These are phyloP conservation scores for Kazachstania africana DNA, from an alignment of 805 yeast species.

Conservation along the genomic window DNA sequence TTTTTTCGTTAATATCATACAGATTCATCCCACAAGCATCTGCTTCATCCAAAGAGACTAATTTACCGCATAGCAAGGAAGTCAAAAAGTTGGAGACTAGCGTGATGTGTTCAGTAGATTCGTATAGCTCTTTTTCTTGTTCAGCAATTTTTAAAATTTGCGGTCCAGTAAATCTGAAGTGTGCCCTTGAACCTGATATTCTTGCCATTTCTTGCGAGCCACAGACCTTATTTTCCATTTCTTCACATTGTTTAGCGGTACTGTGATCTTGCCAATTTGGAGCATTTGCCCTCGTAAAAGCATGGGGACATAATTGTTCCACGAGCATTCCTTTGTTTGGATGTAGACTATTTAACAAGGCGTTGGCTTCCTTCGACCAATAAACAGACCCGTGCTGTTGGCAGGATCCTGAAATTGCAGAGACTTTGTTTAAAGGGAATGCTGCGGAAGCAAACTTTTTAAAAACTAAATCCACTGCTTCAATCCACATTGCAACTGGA, in stretches of 20 bases:
- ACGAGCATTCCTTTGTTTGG: conserved; percentile 27
- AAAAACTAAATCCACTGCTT: conserved; percentile 60
- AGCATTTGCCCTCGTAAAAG: conserved; percentile 52
- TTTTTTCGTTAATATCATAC: conserved; percentile 51
- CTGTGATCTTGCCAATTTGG: conserved; percentile 97
- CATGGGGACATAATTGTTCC: conserved; percentile 36
- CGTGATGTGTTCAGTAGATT: conserved; percentile 48
- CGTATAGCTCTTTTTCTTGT: conserved; percentile 39
- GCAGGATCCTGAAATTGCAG: conserved; percentile 71
- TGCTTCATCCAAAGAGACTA: conserved; percentile 60
- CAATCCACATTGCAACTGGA: conserved; percentile 87
- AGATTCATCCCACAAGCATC: conserved; percentile 93
- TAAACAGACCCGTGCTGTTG: conserved; percentile 90
- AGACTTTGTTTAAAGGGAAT: conserved; percentile 50
- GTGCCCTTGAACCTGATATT: conserved; percentile 78
- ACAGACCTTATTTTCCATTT: conserved; percentile 49
- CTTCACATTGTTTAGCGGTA: conserved; percentile 54
- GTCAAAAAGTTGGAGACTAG: conserved; percentile 73
- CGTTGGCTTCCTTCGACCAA: conserved; percentile 46
- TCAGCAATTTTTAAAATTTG: conserved; percentile 68
- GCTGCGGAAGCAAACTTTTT: conserved; percentile 35
- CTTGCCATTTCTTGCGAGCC: conserved; percentile 48
- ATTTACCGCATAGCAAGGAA: conserved; percentile 52
- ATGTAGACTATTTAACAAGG: conserved; percentile 29
- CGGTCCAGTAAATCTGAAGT: conserved; percentile 84